These are phyloP conservation scores for Camillea tinctor DNA, from an alignment of 2,329 filamentous ascomycete genomes.

Conservation along the genomic window DNA sequence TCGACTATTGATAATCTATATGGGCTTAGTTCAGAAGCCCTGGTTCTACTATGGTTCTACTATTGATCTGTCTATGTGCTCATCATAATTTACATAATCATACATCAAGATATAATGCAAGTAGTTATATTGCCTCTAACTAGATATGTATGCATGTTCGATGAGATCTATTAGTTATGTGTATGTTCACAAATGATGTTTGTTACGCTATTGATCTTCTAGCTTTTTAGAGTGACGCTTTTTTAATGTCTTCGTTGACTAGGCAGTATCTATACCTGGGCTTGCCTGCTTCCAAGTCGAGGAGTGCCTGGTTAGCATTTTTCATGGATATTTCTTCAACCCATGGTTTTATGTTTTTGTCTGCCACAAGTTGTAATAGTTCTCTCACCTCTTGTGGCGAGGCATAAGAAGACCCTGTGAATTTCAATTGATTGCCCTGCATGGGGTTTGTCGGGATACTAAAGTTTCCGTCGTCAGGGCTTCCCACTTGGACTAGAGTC, in stretches of 20 bases:
- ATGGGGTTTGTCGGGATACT: constrained; percentile 7
- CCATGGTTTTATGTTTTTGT: constrained; percentile 49
- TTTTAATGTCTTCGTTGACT: constrained; percentile 6
- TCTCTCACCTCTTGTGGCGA: constrained; percentile 47
- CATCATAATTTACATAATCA: neutral
- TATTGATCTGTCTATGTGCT: neutral
- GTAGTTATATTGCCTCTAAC: too few relatives aligned
- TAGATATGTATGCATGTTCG: too few relatives aligned
- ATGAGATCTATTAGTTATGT: too few relatives aligned
- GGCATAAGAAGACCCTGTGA: constrained; percentile 43
- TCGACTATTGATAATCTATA: too few relatives aligned
- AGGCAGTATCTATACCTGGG: constrained; percentile 8
- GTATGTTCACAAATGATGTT: neutral
- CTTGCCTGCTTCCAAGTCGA: constrained; percentile 8
- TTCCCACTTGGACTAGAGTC: constrained; percentile 63
- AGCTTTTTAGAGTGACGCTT: constrained; percentile 1
- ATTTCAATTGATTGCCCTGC: constrained; percentile 47
- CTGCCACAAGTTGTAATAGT: constrained; percentile 48
- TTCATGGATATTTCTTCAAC: constrained; percentile 44
- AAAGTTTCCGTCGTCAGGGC: constrained; percentile 48
- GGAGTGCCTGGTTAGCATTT: constrained; percentile 6
- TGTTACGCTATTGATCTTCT: neutral
- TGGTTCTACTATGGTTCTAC: too few relatives aligned
- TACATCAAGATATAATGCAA: neutral
- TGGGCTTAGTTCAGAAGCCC: neutral